A percentile compares a stretch with the other conserved stretches of the same genome.
phyloP scores from a whole-genome alignment of 1,139 yeast species.

The Kazachstania sp. region DNA sequence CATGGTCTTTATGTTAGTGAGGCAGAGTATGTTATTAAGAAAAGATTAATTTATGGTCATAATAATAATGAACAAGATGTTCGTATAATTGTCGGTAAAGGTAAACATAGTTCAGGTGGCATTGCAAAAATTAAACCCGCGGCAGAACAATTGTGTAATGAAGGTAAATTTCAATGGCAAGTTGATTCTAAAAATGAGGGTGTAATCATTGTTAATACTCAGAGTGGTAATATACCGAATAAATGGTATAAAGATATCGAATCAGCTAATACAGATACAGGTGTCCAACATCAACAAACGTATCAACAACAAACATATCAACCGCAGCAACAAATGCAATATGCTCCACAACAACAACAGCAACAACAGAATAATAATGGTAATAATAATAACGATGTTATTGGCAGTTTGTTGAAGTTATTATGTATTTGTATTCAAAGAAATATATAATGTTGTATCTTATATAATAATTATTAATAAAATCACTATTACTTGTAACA shows the following conservation, averaged over 20 bases:
- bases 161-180: slow-evolving; percentile 51
- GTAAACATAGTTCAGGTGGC: slow-evolving; percentile 72
- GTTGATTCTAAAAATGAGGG: slow-evolving; percentile 71
- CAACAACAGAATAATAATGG: not conserved
- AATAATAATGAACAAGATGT: slow-evolving; percentile 49
- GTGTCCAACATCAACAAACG: slow-evolving; percentile 3
- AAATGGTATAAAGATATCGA: slow-evolving; percentile 2
- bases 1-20: slow-evolving; percentile 90
- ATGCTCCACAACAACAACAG: slow-evolving; percentile 7
- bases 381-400: slow-evolving; percentile 8
- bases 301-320: slow-evolving; percentile 6
- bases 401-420: slow-evolving; percentile 11
- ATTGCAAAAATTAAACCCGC: slow-evolving; percentile 89
- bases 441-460: slow-evolving; percentile 1
- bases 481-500: not conserved
- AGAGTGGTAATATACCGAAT: slow-evolving; percentile 4
- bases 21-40: slow-evolving; percentile 68
- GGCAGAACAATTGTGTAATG: slow-evolving; percentile 63
- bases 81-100: slow-evolving; percentile 88
- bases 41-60: slow-evolving; percentile 60
- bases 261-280: not conserved
- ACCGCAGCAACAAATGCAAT: slow-evolving; percentile 3
- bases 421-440: slow-evolving; percentile 13
- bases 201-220: slow-evolving; percentile 55
- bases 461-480: not conserved